Conservation (phyloP, 208 protist genomes). For the Wallacemonas sp. region DNA sequence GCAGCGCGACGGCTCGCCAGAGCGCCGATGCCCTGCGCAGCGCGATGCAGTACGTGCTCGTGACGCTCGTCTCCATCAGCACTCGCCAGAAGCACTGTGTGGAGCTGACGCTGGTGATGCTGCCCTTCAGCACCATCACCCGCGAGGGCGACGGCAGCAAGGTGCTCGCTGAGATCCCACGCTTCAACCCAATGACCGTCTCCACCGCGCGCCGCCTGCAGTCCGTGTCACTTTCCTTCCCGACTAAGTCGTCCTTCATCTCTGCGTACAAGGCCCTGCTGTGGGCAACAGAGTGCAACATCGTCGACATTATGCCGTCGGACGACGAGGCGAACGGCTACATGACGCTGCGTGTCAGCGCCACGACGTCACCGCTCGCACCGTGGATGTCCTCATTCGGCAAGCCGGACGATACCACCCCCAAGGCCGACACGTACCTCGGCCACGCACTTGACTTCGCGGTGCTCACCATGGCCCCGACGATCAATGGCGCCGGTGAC, state of each 20-base stretch:
- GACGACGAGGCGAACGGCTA: conserved; percentile 28
- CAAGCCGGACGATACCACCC: not conserved
- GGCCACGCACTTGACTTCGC: conserved; percentile 61
- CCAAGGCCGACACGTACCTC: conserved; percentile 39
- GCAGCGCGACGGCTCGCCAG: not conserved
- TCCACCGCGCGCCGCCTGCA: conserved; percentile 55
- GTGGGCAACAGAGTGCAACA: conserved; percentile 85
- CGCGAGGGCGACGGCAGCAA: conserved; percentile 36
- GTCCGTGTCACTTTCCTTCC: conserved; percentile 69
- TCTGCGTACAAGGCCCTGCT: conserved; percentile 81
- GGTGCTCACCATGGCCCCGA: conserved; percentile 37
- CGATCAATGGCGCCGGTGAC: conserved; percentile 21
- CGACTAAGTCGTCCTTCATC: conserved; percentile 69
- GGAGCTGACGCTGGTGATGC: conserved; percentile 69
- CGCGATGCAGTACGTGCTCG: conserved; percentile 43
- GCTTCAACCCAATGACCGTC: conserved; percentile 52
- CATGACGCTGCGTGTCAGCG: conserved; percentile 53
- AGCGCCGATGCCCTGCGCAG: conserved; percentile 2
- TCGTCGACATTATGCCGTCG: conserved; percentile 36
- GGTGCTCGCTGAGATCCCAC: conserved; percentile 62
- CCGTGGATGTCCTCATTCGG: conserved; percentile 61
- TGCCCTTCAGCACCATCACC: conserved; percentile 51
- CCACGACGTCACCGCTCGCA: conserved; percentile 52
- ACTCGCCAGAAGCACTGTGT: conserved; percentile 59
- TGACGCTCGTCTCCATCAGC: conserved; percentile 73